Evolutionary conservation across 768 basidiomycete genomes (phyloP), one percentile per base, ranked within the genome.

Genomic region (Naganishia vaughanmartiniae): DNA sequence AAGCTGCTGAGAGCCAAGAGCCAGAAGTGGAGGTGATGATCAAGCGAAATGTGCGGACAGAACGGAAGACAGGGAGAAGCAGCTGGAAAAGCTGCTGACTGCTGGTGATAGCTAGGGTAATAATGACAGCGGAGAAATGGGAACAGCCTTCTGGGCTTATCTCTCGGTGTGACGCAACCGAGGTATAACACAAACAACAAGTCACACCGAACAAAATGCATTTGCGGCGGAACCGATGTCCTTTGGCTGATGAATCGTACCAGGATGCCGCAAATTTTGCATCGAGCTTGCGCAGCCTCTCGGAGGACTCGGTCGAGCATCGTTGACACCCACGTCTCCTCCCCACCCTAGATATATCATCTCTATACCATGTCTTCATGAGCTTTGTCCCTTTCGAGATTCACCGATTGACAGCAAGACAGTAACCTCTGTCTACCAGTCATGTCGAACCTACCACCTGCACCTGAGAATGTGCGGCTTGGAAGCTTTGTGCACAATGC

Each of bases 391-490:
- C 21, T 19, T 26, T 26, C 12, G 4, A 51, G 4, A 15, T 6
- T 14, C 48, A 21, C 24, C 4, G 48, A 51, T 51, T 58, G 15
- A 2, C 21, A 24, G 3, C 57, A 36, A 36, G 39, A 15, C 34
- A 58, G 57, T 58, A 21, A 58, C 3, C n/a, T 34, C 30, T 58
- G 57, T 21, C 11, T 33, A 36, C n/a, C 57, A 58, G 57, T n/a
- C 57, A 69, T 69, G 68, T 69, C 68, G 68, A 57, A 69, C 30
- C 46, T 21, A 28, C 39, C 56, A 14, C 56, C 45, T 45, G 68
- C 68, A 17, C 56, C 39, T 31, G 42, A 58, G 68, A 58, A 46
- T 33, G 68, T 69, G 21, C 56, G 56, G n/a, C 46, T 69, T 26
- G 68, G 54, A 30, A 63, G 46, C 33, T 58, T 31, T 46, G 68